Evolutionary conservation across 2,329 filamentous ascomycete species (phyloP), one percentile per base, ranked within the genome.

Genomic region (Torrubiella hemipterigena): DNA sequence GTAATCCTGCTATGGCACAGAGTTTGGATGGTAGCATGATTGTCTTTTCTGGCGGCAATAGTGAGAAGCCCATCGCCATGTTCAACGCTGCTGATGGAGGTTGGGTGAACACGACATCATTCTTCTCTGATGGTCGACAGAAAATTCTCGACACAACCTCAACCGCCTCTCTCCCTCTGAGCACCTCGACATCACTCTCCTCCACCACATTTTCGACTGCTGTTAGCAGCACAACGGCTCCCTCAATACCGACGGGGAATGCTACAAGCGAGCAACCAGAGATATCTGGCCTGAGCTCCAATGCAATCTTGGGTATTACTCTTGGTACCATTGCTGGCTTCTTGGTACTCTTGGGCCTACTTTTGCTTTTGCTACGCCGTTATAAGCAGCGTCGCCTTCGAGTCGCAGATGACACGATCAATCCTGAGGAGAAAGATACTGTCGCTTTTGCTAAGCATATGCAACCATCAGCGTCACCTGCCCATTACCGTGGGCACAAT

Each of bases 291-390:
- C 39, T 53, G 29, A 48, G 52, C 36, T 48, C 61, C 49, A 61
- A 67, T 54, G 42, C 74, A 7, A 79, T 94, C 17, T 67, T 95
- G 2, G 87, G 83, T 20, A 82, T 83, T 30, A 82, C 82, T 0
- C 66, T 96, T 1, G 86, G 87, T 10, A 76, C 78, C n/a, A 75
- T 94, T 15, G 70, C 82, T 31, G 85, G 81, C 13, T 61, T 85
- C 31, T 75, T 80, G 14, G 57, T 75, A 1, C 49, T 94, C 6
- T 60, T 93, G n/a, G 65, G 81, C 17, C 51, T 82, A 2, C 50
- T 85, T n/a, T 65, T 95, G 14, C 61, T 91, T 30, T 63, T 81
- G 7, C 32, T 59, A 9, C 46, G 53, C 26, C 50, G 51, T 14
- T 48, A 69, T 42, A 74, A 70, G 49, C 67, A 68, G 43, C 67